Conservation (phyloP, 805 yeast species). For the Grigorovia humatica region DNA sequence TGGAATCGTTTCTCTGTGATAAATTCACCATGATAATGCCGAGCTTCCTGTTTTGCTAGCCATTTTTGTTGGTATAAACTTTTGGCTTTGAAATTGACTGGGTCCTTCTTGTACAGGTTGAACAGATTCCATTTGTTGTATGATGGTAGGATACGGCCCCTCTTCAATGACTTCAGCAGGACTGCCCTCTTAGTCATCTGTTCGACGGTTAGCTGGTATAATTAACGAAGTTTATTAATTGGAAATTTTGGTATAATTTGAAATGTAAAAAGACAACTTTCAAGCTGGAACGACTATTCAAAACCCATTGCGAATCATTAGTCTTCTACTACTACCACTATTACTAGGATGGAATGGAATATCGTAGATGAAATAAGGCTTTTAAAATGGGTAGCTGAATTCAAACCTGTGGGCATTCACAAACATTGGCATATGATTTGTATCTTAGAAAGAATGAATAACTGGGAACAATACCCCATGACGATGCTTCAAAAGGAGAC, state of each 20-base stretch:
- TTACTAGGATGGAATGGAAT: slow-evolving; percentile 37
- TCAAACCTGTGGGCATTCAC: slow-evolving; percentile 55
- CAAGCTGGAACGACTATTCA: too few species aligned
- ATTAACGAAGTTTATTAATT: not conserved
- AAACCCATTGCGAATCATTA: too few species aligned
- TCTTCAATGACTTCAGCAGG: slow-evolving; percentile 44
- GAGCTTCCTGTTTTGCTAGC: slow-evolving; percentile 80
- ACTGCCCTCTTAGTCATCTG: slow-evolving; percentile 55
- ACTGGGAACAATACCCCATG: slow-evolving; percentile 33
- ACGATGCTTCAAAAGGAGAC: slow-evolving; percentile 24
- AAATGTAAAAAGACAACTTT: too few species aligned
- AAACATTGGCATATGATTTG: slow-evolving; percentile 35
- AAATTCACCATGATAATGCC: slow-evolving; percentile 94
- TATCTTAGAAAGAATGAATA: slow-evolving; percentile 27
- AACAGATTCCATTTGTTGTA: slow-evolving; percentile 87
- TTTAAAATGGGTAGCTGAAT: slow-evolving; percentile 50
- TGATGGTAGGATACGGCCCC: slow-evolving; percentile 76
- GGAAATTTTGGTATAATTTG: too few species aligned
- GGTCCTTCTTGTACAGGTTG: slow-evolving; percentile 70
- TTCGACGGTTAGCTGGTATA: not conserved
- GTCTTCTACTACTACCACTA: too few species aligned
- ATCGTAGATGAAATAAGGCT: slow-evolving; percentile 52
- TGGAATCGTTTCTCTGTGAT: slow-evolving; percentile 78
- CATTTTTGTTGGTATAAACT: slow-evolving; percentile 89
- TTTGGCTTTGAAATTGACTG: slow-evolving; percentile 42